phyloP scores from a whole-genome alignment of 768 basidiomycete species.

The Pleurotus cornucopiae region DNA sequence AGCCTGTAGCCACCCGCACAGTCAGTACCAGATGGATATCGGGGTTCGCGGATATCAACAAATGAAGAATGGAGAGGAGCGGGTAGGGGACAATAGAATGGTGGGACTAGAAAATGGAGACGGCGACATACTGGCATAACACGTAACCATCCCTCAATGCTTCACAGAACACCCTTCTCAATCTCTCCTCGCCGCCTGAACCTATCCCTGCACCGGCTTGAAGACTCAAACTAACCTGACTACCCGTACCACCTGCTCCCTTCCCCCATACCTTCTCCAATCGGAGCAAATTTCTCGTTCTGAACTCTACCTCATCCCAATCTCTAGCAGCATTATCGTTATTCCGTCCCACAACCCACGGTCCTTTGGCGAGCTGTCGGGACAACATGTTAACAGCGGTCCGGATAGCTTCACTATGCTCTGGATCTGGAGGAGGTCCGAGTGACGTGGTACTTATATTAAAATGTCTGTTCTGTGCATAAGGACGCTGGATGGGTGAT shows the following conservation, averaged over 20 bases:
- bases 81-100: constrained; percentile 9
- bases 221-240: constrained; percentile 36
- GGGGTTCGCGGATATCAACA: neutral
- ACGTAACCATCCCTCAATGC: constrained; percentile 81
- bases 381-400: constrained; percentile 60
- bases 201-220: constrained; percentile 30
- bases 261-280: constrained; percentile 77
- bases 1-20: constrained; percentile 40
- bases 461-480: constrained; percentile 50
- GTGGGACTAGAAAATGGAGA: constrained; percentile 15
- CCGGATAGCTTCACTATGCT: constrained; percentile 66
- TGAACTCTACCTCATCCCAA: constrained; percentile 74
- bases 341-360: constrained; percentile 44
- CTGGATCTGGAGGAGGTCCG: constrained; percentile 41
- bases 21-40: constrained; percentile 9
- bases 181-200: constrained; percentile 67
- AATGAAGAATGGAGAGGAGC: neutral
- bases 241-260: constrained; percentile 26
- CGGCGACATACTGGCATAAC: constrained; percentile 77
- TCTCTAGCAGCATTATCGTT: constrained; percentile 45
- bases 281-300: constrained; percentile 54
- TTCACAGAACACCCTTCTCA: constrained; percentile 69
- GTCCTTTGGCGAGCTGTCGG: constrained; percentile 60
- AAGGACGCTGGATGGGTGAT: constrained; percentile 45
- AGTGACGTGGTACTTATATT: constrained; percentile 62